Conservation (phyloP, 129 eudicot genomes). For the Artemisia argyi region DNA sequence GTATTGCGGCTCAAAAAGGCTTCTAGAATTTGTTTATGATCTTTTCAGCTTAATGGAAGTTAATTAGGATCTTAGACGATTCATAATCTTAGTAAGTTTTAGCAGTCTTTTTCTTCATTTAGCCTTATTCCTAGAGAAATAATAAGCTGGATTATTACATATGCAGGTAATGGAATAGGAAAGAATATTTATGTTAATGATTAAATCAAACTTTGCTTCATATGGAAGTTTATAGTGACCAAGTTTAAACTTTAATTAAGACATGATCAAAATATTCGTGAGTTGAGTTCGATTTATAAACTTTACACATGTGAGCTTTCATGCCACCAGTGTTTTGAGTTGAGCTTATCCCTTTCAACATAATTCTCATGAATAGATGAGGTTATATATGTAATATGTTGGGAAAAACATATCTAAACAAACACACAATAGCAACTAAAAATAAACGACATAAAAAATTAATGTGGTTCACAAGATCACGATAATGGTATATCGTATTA, state of each 20-base stretch:
- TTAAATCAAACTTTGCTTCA: not conserved
- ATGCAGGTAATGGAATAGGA: not conserved
- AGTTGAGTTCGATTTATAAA: not conserved
- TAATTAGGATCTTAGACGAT: not conserved
- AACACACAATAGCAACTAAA: too few relatives aligned
- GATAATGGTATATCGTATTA: too few relatives aligned
- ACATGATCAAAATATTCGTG: not conserved
- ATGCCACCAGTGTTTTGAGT: not conserved
- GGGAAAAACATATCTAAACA: too few relatives aligned
- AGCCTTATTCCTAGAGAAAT: not conserved
- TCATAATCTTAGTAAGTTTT: too few relatives aligned
- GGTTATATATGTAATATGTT: too few relatives aligned
- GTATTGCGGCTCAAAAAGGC: conserved; percentile 23
- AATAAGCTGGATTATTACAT: not conserved
- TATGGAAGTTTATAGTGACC: not conserved
- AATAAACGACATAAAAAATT: too few relatives aligned
- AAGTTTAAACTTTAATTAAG: not conserved
- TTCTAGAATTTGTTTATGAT: conserved; percentile 21
- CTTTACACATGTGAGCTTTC: too few relatives aligned
- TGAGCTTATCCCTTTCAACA: not conserved
- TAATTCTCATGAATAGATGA: too few relatives aligned
- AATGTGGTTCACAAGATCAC: not conserved
- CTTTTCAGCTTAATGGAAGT: conserved; percentile 19
- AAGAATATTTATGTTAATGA: conserved; percentile 1
- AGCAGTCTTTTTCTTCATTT: too few relatives aligned